phyloP scores from a whole-genome alignment of 2,329 filamentous ascomycete genomes.

The Polychaeton citri region DNA sequence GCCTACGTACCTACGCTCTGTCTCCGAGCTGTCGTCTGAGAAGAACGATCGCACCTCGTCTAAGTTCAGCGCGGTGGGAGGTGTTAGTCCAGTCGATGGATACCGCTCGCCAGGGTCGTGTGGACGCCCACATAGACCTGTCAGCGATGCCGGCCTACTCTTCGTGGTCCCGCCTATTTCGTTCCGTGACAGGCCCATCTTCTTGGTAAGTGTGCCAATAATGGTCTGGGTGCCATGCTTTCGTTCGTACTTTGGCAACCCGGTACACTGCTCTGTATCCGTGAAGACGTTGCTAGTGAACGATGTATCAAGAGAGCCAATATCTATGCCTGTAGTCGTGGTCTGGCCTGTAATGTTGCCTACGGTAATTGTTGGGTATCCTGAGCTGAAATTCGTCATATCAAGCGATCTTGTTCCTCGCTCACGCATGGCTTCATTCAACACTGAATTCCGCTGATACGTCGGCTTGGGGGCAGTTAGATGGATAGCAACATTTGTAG shows the following conservation, averaged over 20 bases:
- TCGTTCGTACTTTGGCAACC: slow-evolving; percentile 3
- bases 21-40: slow-evolving; percentile 26
- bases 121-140: slow-evolving; percentile 6
- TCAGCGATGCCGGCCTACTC: slow-evolving; percentile 6
- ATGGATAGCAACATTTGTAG: slow-evolving; percentile 25
- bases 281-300: slow-evolving; percentile 15
- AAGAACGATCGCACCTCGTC: slow-evolving; percentile 31
- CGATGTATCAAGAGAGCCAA: slow-evolving; percentile 16
- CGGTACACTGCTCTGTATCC: slow-evolving; percentile 13
- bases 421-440: slow-evolving; percentile 13
- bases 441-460: slow-evolving; percentile 17
- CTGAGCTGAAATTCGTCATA: slow-evolving; percentile 3
- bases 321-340: slow-evolving; percentile 16
- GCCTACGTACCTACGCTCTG: slow-evolving; percentile 6
- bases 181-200: neutral
- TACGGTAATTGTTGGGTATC: slow-evolving; percentile 1
- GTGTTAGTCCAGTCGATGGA: slow-evolving; percentile 32
- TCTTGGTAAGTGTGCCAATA: neutral
- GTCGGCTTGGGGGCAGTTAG: slow-evolving; percentile 23
- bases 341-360: slow-evolving; percentile 7
- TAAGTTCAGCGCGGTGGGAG: slow-evolving; percentile 27
- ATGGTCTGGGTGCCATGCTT: slow-evolving; percentile 13
- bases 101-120: slow-evolving; percentile 35
- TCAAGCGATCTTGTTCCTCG: slow-evolving; percentile 16
- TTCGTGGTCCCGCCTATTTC: slow-evolving; percentile 8